Percentiles rank a stretch among this genome's conserved stretches.
phyloP scores from a whole-genome alignment of 768 basidiomycete species.

The Russula ochroleuca region DNA sequence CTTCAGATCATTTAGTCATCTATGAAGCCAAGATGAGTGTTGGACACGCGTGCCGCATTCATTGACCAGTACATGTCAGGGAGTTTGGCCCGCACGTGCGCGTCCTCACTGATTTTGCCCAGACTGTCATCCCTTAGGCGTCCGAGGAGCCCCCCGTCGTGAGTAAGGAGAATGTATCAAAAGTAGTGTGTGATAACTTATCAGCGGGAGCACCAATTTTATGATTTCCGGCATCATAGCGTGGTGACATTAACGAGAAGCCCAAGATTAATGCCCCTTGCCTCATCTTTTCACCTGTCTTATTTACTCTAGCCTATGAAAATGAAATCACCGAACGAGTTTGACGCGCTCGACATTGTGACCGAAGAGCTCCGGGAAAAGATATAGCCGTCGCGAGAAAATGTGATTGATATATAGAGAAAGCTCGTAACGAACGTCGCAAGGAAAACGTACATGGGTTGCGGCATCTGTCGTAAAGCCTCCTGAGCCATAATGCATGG shows the following conservation, averaged over 20 bases:
- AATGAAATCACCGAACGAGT: slow-evolving; percentile 89
- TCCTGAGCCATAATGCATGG: background rate
- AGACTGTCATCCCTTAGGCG: slow-evolving; percentile 79
- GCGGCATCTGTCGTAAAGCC: slow-evolving; percentile 33
- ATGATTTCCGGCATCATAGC: too few species aligned
- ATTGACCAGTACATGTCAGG: too few species aligned
- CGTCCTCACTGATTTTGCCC: background rate
- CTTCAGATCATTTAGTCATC: too few species aligned
- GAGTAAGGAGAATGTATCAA: slow-evolving; percentile 63
- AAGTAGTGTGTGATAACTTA: too few species aligned
- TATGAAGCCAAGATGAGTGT: slow-evolving; percentile 51
- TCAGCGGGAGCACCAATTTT: too few species aligned
- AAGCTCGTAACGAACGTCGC: slow-evolving; percentile 76
- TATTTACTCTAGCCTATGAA: slow-evolving; percentile 34
- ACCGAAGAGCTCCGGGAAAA: slow-evolving; percentile 78
- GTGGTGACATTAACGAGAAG: slow-evolving; percentile 86
- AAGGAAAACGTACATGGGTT: slow-evolving; percentile 72
- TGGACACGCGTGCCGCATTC: slow-evolving; percentile 57
- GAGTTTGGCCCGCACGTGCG: slow-evolving; percentile 67
- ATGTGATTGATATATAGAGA: slow-evolving; percentile 76
- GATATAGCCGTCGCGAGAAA: slow-evolving; percentile 66
- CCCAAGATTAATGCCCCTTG: slow-evolving; percentile 61
- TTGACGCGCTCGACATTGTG: slow-evolving; percentile 78
- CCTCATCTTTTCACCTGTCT: background rate
- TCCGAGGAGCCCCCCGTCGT: slow-evolving; percentile 68